Evolutionary conservation across 2,329 filamentous ascomycete species (phyloP), one percentile per base, ranked within the genome.

Genomic region (Phymatotrichopsis omnivora): DNA sequence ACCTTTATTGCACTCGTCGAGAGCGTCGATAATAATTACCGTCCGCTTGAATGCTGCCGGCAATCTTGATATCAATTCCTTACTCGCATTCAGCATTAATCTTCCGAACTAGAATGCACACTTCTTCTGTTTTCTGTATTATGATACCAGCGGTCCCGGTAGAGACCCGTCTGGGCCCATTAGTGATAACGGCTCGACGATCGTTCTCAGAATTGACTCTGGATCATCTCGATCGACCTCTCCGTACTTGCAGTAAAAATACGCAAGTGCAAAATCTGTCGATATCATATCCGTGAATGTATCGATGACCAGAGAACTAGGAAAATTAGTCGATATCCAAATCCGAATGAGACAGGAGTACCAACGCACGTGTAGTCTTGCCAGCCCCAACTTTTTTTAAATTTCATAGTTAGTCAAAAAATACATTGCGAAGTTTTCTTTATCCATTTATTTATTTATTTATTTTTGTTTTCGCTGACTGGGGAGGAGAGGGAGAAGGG

Each of bases 231-330:
- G 39, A 5, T 42, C 7, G 22, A 24, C 29, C 8, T 47, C 42
- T 12, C 29, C 31, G 20, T 35, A 33, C 7, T 50, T 20, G 32
- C 47, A 50, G 19, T 50, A 50, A 20, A 50, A 50, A 28, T 47
- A 47, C 5, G 36, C 40, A n/a, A n/a, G n/a, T n/a, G n/a, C n/a
- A n/a, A n/a, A n/a, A n/a, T n/a, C n/a, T 10, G 23, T 39, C 7
- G 42, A 29, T 10, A 25, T 23, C 7, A 35, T 27, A 17, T 8
- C 25, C 1, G 10, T 11, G 11, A 38, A n/a, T 5, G 33, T 30
- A 35, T 43, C 41, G 17, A 43, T 11, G 12, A 28, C 24, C 11
- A 30, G 22, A 11, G 41, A 43, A n/a, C 41, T 43, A 17, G 11
- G 20, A 23, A 27, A 16, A 8, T 14, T n/a, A n/a, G n/a, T n/a